Base-by-base conservation (phyloP, 2,329 filamentous ascomycete species). In the Colletotrichum graminicola region DNA sequence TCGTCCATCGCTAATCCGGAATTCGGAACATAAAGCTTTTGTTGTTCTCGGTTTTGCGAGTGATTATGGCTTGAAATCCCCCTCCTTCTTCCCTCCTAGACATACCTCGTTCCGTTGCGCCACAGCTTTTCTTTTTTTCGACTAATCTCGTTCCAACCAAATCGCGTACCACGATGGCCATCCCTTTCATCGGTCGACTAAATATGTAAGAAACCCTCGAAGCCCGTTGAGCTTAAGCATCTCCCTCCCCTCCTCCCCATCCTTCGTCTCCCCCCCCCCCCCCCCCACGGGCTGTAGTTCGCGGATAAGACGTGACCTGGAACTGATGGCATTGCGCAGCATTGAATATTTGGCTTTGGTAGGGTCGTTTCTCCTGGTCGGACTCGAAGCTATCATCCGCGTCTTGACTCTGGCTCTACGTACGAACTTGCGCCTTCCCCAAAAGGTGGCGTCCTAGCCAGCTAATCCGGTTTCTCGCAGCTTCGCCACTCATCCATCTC, bases 291-390 rank as follows among this genome's bases (percentile, higher is more conserved):
- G 56, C 65, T 56, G 52, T 23, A 36, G 47, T 39, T 63, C 51
- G 36, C 49, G 26, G 10, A 43, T 36, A 23, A 55, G 49, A 63
- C 61, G 54, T 63, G 47, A 36, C 39, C 57, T 67, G 64, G 56
- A 43, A 67, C 69, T 72, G 34, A 72, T 64, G 69, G 59, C 57
- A 45, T 69, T 62, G 34, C 29, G 32, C 74, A 94, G 93, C 81
- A 88, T 88, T 81, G 95, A 99, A 84, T 98, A 98, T 83, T 83
- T 97, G 74, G 94, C 95, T 49, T 89, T 99, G 54, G 82, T 96
- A 57, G 90, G 91, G 66, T 98, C 95, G 10, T 93, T 98, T 77
- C 77, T 94, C 63, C 88, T 99, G 47, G 91, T 98, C 70, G 87
- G 90, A 57, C 87, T 97, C 75, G 96, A 99, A 81, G 91, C 91